A percentile compares a stretch with the other conserved stretches of the same genome.
Conservation (phyloP, 306 rosid species). For the Lathyrus oleraceus region DNA sequence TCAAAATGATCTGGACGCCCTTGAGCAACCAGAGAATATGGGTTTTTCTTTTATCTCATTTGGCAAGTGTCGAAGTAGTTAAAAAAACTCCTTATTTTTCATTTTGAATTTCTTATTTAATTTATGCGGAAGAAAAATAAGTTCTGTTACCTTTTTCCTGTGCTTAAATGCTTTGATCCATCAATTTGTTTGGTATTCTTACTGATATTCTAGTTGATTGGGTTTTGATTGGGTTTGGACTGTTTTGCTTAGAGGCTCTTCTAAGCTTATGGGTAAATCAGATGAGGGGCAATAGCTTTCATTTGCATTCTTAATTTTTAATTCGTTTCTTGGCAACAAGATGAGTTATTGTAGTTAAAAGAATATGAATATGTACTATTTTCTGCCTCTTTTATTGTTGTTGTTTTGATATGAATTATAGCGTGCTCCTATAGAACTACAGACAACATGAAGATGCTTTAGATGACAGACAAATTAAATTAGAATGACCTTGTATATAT, state of each 20-base stretch:
- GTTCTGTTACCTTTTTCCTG: slow-evolving; percentile 2
- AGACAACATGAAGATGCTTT: too few relatives aligned
- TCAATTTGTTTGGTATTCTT: slow-evolving; percentile 25
- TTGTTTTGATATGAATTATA: too few relatives aligned
- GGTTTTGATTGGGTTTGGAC: slow-evolving; percentile 80
- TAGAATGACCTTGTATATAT: too few relatives aligned
- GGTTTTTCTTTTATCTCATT: slow-evolving; percentile 17
- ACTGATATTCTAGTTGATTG: slow-evolving; percentile 96
- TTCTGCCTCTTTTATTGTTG: too few relatives aligned
- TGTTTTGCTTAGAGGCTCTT: slow-evolving; percentile 95
- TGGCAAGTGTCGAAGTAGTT: too few relatives aligned
- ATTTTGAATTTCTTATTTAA: slow-evolving; percentile 14
- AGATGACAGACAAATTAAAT: too few relatives aligned
- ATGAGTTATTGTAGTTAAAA: too few relatives aligned
- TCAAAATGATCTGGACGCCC: slow-evolving; percentile 21
- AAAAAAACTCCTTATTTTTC: too few relatives aligned
- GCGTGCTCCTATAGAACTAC: too few relatives aligned
- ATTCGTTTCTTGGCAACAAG: too few relatives aligned
- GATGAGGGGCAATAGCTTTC: slow-evolving; percentile 48
- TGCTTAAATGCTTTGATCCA: slow-evolving; percentile 23
- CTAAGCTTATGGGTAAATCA: slow-evolving; percentile 96
- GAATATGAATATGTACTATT: too few relatives aligned
- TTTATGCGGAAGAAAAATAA: not conserved
- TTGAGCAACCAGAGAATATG: not conserved
- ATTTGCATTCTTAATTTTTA: slow-evolving; percentile 24